Conservation (phyloP, 768 basidiomycete genomes). For the Boletus barrowsii region DNA sequence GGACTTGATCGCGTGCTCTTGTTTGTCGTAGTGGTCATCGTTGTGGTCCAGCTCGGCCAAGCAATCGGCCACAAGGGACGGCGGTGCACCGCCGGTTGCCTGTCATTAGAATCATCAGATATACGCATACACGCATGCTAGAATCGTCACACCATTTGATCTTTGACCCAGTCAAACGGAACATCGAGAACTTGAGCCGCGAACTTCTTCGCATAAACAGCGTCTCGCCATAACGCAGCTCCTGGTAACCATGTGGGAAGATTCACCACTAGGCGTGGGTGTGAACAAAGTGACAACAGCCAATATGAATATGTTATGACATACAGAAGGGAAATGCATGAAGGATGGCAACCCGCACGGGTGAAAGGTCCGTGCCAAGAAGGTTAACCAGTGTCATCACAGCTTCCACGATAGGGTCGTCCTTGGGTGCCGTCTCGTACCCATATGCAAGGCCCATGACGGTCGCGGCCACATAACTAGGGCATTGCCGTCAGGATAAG, state of each 20-base stretch:
- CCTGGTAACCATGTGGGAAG: constrained; percentile 29
- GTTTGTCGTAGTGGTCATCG: constrained; percentile 6
- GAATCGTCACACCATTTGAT: constrained; percentile 17
- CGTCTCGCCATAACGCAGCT: constrained; percentile 17
- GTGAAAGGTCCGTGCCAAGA: constrained; percentile 19
- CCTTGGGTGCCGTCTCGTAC: constrained; percentile 14
- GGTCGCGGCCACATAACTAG: constrained; percentile 24
- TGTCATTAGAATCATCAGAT: not conserved
- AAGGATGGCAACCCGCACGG: constrained; percentile 18
- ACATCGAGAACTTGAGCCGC: constrained; percentile 18
- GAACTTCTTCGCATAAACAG: constrained; percentile 9
- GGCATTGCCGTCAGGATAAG: not conserved
- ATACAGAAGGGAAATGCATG: constrained; percentile 16
- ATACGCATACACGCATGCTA: too few relatives aligned
- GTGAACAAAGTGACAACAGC: not conserved
- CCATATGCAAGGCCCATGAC: constrained; percentile 27
- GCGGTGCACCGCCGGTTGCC: constrained; percentile 15
- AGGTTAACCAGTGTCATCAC: constrained; percentile 17
- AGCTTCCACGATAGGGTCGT: constrained; percentile 21
- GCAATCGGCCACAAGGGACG: constrained; percentile 27
- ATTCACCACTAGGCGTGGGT: constrained; percentile 10
- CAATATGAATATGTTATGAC: not conserved
- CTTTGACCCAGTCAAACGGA: constrained; percentile 25
- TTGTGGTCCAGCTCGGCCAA: constrained; percentile 17
- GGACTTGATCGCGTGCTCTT: constrained; percentile 26